A percentile compares a stretch with the other conserved stretches of the same genome.
Evolutionary conservation across 208 protist species (phyloP).

Genomic region (Leptomonas pyrrhocoris): DNA sequence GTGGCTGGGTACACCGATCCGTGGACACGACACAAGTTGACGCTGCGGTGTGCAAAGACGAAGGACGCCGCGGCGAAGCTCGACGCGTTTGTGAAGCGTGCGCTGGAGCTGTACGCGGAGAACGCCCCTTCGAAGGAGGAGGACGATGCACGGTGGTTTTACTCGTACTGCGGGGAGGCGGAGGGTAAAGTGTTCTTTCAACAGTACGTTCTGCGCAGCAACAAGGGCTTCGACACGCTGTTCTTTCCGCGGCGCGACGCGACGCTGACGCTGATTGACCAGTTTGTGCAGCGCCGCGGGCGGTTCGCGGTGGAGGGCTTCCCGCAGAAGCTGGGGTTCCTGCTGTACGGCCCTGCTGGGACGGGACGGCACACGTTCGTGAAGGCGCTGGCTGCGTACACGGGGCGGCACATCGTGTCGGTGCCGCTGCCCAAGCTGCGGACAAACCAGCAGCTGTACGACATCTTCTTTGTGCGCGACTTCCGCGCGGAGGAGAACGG

Average conservation of each 20-base stretch:
- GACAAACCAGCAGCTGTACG: constrained; percentile 91
- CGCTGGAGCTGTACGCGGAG: constrained; percentile 32
- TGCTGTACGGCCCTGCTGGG: constrained; percentile 98
- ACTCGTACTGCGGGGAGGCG: constrained; percentile 21
- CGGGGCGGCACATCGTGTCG: constrained; percentile 89
- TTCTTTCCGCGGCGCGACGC: constrained; percentile 81
- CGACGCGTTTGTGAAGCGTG: constrained; percentile 22
- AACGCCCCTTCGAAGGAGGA: constrained; percentile 1
- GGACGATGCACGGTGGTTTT: constrained; percentile 20
- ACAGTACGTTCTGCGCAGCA: constrained; percentile 68
- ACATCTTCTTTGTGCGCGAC: constrained; percentile 84
- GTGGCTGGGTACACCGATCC: neutral
- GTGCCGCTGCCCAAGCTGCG: constrained; percentile 70
- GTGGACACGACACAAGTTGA: constrained; percentile 15
- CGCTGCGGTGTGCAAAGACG: constrained; percentile 6
- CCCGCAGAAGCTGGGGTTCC: constrained; percentile 95
- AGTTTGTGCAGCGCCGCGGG: constrained; percentile 73
- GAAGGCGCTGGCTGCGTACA: constrained; percentile 99
- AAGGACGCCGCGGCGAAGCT: constrained; percentile 3
- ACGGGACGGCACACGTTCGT: constrained; percentile 98
- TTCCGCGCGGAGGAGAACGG: constrained; percentile 41
- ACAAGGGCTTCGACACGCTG: constrained; percentile 86
- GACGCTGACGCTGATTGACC: constrained; percentile 77
- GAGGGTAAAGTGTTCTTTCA: constrained; percentile 50
- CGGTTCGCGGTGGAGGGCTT: constrained; percentile 86